Percentiles rank a stretch among this genome's conserved stretches.
phyloP scores from a whole-genome alignment of 108 stramenopile species.

The Stephanodiscus triporus region DNA sequence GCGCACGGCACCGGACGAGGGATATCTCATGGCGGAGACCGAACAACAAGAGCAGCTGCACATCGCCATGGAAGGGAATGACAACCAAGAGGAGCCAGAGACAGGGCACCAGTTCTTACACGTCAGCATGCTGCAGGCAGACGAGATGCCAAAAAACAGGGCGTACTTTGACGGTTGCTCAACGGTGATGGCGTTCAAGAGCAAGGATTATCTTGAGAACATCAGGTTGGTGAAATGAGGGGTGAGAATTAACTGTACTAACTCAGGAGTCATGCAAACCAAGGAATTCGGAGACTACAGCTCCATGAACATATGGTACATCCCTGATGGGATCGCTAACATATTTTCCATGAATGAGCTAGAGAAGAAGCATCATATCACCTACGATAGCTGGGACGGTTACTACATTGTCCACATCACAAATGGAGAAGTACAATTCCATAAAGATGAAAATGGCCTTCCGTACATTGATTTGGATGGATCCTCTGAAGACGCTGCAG shows the following conservation, averaged over 20 bases:
- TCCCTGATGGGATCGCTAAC: slow-evolving; percentile 21
- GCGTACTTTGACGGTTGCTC: slow-evolving; percentile 24
- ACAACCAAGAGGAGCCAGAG: no score
- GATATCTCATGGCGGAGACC: no score
- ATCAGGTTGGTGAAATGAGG: background rate
- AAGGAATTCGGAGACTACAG: slow-evolving; percentile 4
- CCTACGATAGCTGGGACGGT: slow-evolving; percentile 1
- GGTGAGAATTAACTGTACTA: slow-evolving; percentile 5
- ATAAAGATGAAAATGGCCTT: background rate
- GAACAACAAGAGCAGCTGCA: no score
- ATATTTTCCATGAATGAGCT: slow-evolving; percentile 21
- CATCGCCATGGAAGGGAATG: no score
- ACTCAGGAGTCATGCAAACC: slow-evolving; percentile 12
- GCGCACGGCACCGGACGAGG: no score
- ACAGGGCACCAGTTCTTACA: no score
- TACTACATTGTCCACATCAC: slow-evolving; percentile 16
- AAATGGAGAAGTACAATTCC: slow-evolving; percentile 1
- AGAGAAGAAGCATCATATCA: slow-evolving; percentile 7
- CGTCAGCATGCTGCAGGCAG: no score
- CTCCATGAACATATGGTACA: slow-evolving; percentile 19
- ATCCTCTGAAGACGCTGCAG: background rate
- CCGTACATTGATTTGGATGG: background rate
- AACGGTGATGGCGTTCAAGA: no score
- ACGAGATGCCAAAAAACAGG: slow-evolving; percentile 2
- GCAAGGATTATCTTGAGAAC: background rate